Evolutionary conservation across 2,329 filamentous ascomycete genomes (phyloP).

Genomic region (Penicillium digitatum): DNA sequence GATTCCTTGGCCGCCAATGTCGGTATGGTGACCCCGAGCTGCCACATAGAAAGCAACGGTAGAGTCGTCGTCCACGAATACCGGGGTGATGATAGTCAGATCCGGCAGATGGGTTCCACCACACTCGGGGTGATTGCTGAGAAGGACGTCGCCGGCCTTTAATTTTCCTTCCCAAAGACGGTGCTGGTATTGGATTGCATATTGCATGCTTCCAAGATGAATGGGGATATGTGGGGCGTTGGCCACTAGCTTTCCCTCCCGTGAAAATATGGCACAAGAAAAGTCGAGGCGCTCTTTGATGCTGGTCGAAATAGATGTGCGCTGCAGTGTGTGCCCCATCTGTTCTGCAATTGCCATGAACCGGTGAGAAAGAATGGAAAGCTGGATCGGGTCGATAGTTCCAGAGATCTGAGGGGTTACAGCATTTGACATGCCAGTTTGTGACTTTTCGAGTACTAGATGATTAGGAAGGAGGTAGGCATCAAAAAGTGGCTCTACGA

Average conservation of each 20-base stretch:
- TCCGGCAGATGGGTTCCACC: neutral
- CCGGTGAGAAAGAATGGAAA: neutral
- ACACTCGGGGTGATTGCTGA: neutral
- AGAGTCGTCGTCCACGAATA: neutral
- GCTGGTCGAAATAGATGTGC: neutral
- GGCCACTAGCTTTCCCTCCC: neutral
- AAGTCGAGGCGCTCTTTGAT: neutral
- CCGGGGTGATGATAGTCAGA: neutral
- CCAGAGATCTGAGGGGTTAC: neutral
- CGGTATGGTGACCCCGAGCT: neutral
- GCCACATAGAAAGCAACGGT: neutral
- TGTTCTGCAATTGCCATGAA: neutral
- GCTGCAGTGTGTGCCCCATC: neutral
- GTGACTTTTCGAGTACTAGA: neutral
- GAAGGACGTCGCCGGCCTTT: neutral
- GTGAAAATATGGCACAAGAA: neutral
- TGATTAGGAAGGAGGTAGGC: neutral
- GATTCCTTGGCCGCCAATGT: neutral
- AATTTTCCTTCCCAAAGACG: neutral
- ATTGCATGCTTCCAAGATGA: neutral
- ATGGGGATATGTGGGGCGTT: neutral
- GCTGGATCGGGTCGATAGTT: neutral
- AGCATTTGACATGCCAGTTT: neutral
- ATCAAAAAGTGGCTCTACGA: neutral
- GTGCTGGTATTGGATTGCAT: neutral